Evolutionary conservation across 139 green algal genomes (phyloP), one percentile per base, ranked within the genome.

Genomic region (Chlorella sp.): DNA sequence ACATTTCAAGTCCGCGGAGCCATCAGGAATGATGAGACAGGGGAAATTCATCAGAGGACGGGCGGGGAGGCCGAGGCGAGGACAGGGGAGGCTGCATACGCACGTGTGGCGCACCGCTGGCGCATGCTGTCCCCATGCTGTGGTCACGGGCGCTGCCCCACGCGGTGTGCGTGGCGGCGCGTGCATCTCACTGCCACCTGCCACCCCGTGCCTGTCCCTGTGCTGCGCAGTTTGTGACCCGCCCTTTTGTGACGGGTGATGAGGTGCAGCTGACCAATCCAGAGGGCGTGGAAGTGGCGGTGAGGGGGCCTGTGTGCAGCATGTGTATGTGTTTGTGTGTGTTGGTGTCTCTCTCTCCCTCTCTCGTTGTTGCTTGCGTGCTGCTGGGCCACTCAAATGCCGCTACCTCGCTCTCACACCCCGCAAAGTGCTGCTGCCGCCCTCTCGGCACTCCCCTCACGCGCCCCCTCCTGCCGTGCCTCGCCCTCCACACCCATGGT

Each of bases 211-310:
- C 73, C 3, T 39, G 64, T 68, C 64, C 11, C 73, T 40, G 18
- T 12, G 48, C 48, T n/a, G 71, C 28, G 78, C 79, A 85, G 79
- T 68, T 68, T 24, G 39, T 76, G 28, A 73, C 82, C 9, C 82
- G 61, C 11, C 89, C 89, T 5, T 91, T 91, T 86, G 83, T 61
- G 40, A 69, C 81, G 18, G 89, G 89, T n/a, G 89, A 91, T 40
- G 36, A 83, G 0, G 89, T 91, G 48, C 88, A 82, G 83, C 60
- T 91, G 28, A 36, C 89, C 24, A 83, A 81, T 53, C n/a, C 34
- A 83, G 77, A 83, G 77, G 77, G 77, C 24, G 77, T 83, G 14
- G 77, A 83, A 34, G 22, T 83, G 16, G 34, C 34, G 36, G 77
- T 83, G 77, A 83, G 77, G 37, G 36, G 21, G 64, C 7, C 64